Base-by-base conservation (phyloP, 768 basidiomycete species). In the Auriscalpium orientale region DNA sequence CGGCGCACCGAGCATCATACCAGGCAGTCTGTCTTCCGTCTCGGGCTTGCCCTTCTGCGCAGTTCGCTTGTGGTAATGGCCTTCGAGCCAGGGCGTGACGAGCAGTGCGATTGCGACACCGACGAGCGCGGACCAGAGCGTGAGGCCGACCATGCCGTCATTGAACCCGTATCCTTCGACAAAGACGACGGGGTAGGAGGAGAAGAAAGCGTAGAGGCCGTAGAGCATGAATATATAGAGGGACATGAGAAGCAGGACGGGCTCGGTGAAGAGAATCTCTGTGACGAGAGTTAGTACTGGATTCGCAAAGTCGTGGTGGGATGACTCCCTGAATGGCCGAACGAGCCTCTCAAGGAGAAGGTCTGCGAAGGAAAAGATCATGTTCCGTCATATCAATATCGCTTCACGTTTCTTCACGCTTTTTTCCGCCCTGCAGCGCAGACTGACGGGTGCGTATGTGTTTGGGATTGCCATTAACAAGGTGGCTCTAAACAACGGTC, bases 141-240 rank as follows among this genome's bases (percentile, higher is more conserved):
- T 72, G 28, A 75, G 60, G 46, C 74, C 74, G 51, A 63, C 60
- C 36, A 70, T 59, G 47, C 74, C 72, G 58, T 71, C 67, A 62
- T 67, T 70, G 62, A 68, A 76, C 15, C 61, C 56, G 58, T 74
- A 72, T 47, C 65, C 64, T 38, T 70, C 68, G 33, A 67, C 67
- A 56, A 72, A 76, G 37, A 74, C 66, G 59, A 76, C 71, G 15
- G 72, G 73, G 64, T 62, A 66, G 12, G 62, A 66, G 57, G 64
- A 63, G 64, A 70, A 70, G 58, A 70, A 67, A 11, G 66, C 67
- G 66, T 72, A 73, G 28, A 73, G 68, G 8, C 73, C 72, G 63
- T 73, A 76, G 56, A 76, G 69, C 55, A 78, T 65, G 18, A 72
- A 68, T 40, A 77, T 70, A 65, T 76, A 79, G 37, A 79, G 56